phyloP scores from a whole-genome alignment of 257 asterid species.

The Phtheirospermum japonicum region DNA sequence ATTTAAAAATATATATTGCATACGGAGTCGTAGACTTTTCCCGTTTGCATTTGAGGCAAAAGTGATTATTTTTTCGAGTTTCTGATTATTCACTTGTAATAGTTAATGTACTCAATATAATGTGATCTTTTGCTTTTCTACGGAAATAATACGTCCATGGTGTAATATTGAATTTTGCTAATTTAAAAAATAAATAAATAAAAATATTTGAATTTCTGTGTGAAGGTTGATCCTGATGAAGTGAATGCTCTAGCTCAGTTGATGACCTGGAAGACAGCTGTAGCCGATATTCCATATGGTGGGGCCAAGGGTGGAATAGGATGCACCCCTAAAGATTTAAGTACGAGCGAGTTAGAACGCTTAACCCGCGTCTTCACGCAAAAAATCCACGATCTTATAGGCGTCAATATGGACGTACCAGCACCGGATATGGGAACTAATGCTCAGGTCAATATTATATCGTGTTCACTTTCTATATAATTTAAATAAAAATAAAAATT shows the following conservation, averaged over 20 bases:
- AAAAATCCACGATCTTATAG: conserved; percentile 78
- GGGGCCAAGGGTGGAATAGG: conserved; percentile 93
- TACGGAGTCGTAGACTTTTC: no score
- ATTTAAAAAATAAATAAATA: no score
- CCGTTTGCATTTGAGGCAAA: no score
- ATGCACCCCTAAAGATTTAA: conserved; percentile 58
- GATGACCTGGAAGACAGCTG: conserved; percentile 93
- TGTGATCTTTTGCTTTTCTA: no score
- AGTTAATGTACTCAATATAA: no score
- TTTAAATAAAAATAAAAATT: not conserved
- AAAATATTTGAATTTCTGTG: not conserved
- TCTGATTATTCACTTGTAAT: no score
- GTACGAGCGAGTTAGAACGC: conserved; percentile 63
- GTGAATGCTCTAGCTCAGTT: conserved; percentile 85
- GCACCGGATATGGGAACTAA: conserved; percentile 92
- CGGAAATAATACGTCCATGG: no score
- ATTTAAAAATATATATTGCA: no score
- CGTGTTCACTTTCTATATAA: not conserved
- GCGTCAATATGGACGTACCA: conserved; percentile 70
- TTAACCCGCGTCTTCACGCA: conserved; percentile 79
- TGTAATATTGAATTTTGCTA: no score
- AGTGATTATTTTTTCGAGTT: no score
- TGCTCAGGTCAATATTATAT: conserved; percentile 48
- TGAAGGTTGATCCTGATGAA: conserved; percentile 74
- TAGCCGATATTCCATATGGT: conserved; percentile 69